Base-by-base conservation (phyloP, 169 alveolate species). In the Eimeria mitis region DNA sequence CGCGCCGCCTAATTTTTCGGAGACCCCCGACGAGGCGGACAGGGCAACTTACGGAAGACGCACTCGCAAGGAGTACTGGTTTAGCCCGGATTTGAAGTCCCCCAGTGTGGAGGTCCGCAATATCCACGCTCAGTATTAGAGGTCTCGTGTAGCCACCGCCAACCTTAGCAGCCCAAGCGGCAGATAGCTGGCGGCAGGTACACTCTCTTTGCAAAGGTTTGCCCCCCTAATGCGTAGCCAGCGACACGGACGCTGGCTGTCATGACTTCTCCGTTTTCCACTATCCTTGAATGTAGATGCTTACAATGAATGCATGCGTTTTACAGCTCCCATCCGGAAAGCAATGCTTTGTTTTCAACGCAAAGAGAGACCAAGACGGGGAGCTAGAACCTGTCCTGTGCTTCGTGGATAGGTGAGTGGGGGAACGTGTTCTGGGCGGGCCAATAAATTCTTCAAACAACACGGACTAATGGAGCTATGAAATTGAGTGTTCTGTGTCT, bases 241-340 rank as follows among this genome's bases (percentile, higher is more conserved):
- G 16, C n/a, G 54, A 37, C 8, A 34, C 81, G 34, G 81, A 52
- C 54, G 81, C 37, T 71, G n/a, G 81, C 81, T n/a, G 47, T 47
- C 42, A 4, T 5, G 25, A 8, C 81, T 37, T 37, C 37, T 11
- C 52, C 31, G 16, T 21, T 68, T 16, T 13, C 47, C 44, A 40
- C 11, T 19, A 7, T 71, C 16, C 25, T 71, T 71, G 54, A 37
- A 71, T 40, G 34, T 34, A 34, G 49, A 6, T 21, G 81, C 1
- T 52, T 37, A 56, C 49, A 44, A 44, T 70, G 56, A 40, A 34
- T 40, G 92, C 63, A 8, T 87, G 54, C 21, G 42, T n/a, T 25
- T 25, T n/a, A 65, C 91, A 95, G 97, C 95, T 95, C 23, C 97
- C 97, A 4, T 95, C 97, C 28, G 97, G 97, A 16, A 95, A 95